Evolutionary conservation across 441 rosid species (phyloP).

Genomic region (Populus hybrid): DNA sequence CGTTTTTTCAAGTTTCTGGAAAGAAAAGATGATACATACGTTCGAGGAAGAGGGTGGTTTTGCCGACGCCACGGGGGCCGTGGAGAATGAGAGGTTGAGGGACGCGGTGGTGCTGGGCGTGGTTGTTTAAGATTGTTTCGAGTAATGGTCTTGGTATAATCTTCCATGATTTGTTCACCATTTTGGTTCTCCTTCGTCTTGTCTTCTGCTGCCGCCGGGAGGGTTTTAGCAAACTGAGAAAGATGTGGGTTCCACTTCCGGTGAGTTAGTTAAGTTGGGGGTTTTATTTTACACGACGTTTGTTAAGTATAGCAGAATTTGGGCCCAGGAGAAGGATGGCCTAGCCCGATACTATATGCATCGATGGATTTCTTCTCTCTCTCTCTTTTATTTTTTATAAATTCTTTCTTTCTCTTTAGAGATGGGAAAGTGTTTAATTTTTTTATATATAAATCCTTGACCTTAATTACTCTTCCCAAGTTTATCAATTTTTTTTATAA

Average conservation of each 20-base stretch:
- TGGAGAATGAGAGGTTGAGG: slow-evolving; percentile 92
- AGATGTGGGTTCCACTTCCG: neutral
- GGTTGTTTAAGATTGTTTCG: slow-evolving; percentile 85
- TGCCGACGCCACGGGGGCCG: slow-evolving; percentile 99
- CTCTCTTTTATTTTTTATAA: too few species aligned
- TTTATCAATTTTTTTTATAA: too few species aligned
- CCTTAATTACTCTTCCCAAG: too few species aligned
- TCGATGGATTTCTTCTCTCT: too few species aligned
- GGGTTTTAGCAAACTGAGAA: neutral
- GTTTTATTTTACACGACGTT: neutral
- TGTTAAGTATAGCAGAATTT: neutral
- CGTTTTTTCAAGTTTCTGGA: neutral
- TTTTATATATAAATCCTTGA: too few species aligned
- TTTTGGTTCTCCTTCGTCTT: slow-evolving; percentile 19
- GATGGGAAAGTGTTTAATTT: too few species aligned
- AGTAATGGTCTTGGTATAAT: slow-evolving; percentile 77
- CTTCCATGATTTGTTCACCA: slow-evolving; percentile 89
- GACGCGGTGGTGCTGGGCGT: slow-evolving; percentile 93
- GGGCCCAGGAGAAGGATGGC: neutral
- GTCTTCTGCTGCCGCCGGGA: neutral
- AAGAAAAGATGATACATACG: slow-evolving; percentile 34
- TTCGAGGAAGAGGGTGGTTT: slow-evolving; percentile 84
- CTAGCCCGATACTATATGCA: neutral
- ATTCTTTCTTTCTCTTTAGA: too few species aligned
- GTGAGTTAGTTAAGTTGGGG: neutral